Percentiles rank a stretch among this genome's conserved stretches.
Evolutionary conservation across 1,139 yeast species (phyloP).

Genomic region (Zygosaccharomyces sapae): DNA sequence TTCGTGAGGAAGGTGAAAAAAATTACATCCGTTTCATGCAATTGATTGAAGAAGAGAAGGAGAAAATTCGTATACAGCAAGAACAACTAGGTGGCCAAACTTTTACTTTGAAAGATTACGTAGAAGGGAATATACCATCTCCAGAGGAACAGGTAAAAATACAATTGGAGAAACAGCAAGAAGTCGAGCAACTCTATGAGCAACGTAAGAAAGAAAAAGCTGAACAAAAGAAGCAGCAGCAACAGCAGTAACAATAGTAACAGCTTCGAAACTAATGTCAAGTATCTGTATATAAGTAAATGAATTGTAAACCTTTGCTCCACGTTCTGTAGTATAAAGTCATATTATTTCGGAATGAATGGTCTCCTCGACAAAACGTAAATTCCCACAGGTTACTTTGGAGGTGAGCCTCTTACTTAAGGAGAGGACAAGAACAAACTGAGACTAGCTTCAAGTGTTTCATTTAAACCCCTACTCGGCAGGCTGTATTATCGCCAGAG

Average conservation of each 20-base stretch:
- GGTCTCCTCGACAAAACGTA: not conserved
- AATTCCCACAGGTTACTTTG: not conserved
- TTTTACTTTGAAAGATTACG: constrained; percentile 73
- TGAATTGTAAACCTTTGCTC: constrained; percentile 8
- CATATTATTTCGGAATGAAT: not conserved
- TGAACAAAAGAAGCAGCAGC: constrained; percentile 28
- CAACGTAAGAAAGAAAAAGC: constrained; percentile 26
- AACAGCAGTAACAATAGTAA: constrained; percentile 3
- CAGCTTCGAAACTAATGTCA: constrained; percentile 1
- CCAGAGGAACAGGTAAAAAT: constrained; percentile 79
- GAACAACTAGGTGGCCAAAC: constrained; percentile 76
- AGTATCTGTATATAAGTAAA: constrained; percentile 12
- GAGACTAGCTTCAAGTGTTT: too few relatives aligned
- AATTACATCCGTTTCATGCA: constrained; percentile 81
- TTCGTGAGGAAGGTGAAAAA: constrained; percentile 89
- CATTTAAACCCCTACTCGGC: too few relatives aligned
- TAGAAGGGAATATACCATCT: constrained; percentile 79
- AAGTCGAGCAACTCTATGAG: constrained; percentile 38
- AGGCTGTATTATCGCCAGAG: too few relatives aligned
- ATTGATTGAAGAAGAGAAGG: constrained; percentile 83
- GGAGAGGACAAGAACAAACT: not conserved
- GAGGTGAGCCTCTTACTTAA: not conserved
- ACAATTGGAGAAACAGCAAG: constrained; percentile 48
- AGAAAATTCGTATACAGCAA: constrained; percentile 74
- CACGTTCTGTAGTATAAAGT: not conserved